Base-by-base conservation (phyloP, 2,329 filamentous ascomycete genomes). In the Fusarium guadeloupense region DNA sequence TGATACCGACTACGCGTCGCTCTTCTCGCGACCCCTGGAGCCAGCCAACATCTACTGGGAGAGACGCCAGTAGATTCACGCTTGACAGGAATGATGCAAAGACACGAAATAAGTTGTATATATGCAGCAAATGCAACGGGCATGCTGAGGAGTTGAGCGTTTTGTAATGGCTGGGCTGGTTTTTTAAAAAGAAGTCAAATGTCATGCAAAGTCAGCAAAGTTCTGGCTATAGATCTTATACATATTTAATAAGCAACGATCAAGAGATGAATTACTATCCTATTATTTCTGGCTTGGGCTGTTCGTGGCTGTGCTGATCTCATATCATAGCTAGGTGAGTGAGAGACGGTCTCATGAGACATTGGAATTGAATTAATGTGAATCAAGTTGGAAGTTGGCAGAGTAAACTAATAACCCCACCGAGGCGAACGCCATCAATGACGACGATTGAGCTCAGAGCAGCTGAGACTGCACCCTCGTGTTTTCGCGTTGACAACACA, bases 41-140 rank as follows among this genome's bases (percentile, higher is more conserved):
- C 89, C 89, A 35, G 89, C 89, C 39, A 81, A 86, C 44, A 85
- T 96, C 42, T 81, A 85, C 74, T 97, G 90, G 87, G 90, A 96
- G 81, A 84, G 82, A 74, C 83, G 90, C 70, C 79, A 85, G 49
- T 77, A 77, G 58, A 66, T 23, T 46, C 17, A 30, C 33, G 37
- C 26, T 28, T 41, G 35, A 51, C 37, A 44, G 50, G 37, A 54
- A 59, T 51, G 45, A 62, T 21, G 38, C 53, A 38, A 58, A 59
- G 40, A 63, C 35, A 63, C 40, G 48, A 63, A 48, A 57, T 30
- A 54, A 54, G 55, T 62, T 70, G 68, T 70, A 70, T 64, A 70
- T 68, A 70, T 54, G 47, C 66, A 63, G 60, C 66, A 67, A 46
- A 62, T 57, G 61, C 64, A 43, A 64, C 35, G 50, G 55, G 64